phyloP scores from a whole-genome alignment of 805 yeast species.

The Sporopachydermia lactativora region DNA sequence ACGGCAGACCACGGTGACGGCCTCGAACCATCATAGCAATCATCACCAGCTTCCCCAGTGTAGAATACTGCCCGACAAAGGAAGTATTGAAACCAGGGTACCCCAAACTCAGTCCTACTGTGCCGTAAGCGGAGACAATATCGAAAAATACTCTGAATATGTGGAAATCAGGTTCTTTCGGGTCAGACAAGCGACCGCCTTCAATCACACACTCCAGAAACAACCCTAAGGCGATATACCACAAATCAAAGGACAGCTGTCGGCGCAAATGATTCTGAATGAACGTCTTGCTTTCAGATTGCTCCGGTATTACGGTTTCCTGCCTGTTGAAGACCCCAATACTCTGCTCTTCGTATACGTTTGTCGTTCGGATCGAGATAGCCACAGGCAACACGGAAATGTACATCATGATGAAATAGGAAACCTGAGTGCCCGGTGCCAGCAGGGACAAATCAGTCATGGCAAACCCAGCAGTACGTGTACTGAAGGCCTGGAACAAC shows the following conservation, averaged over 20 bases:
- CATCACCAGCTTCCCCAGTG: conserved; percentile 68
- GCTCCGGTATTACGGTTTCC: conserved; percentile 14
- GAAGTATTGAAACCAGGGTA: conserved; percentile 57
- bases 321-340: conserved; percentile 67
- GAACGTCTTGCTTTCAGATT: conserved; percentile 23
- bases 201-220: conserved; percentile 83
- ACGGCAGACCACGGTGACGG: conserved; percentile 92
- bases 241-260: conserved; percentile 85
- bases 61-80: conserved; percentile 55
- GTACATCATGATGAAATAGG: conserved; percentile 96
- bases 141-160: conserved; percentile 74
- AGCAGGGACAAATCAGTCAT: conserved; percentile 54
- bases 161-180: conserved; percentile 35
- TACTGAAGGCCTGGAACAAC: conserved; percentile 77
- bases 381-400: conserved; percentile 94
- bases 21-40: conserved; percentile 90
- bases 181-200: conserved; percentile 39
- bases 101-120: conserved; percentile 87
- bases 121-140: conserved; percentile 89
- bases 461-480: conserved; percentile 88
- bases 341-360: conserved; percentile 95
- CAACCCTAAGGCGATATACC: conserved; percentile 82
- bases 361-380: conserved; percentile 89
- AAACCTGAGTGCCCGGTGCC: conserved; percentile 86
- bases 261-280: conserved; percentile 80